These are phyloP conservation scores for Phytopythium litorale DNA, from an alignment of 352 stramenopile genomes.

Conservation along the genomic window DNA sequence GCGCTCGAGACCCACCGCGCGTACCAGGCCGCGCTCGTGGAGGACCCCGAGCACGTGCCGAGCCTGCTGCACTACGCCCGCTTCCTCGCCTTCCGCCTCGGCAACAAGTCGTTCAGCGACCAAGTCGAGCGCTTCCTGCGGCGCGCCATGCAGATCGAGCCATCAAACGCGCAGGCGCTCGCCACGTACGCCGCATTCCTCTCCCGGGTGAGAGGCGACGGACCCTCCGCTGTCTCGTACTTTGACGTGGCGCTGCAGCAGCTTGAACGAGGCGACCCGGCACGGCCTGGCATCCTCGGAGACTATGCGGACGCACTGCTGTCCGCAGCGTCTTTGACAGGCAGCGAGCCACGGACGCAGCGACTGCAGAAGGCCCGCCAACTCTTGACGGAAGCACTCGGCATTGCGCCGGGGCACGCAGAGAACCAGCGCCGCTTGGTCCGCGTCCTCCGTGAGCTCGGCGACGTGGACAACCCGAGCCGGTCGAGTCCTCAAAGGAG, in stretches of 20 bases:
- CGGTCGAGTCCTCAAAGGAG: too few species aligned
- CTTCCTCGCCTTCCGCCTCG: slow-evolving; percentile 21
- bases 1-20: slow-evolving; percentile 19
- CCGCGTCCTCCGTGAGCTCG: background rate
- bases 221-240: background rate
- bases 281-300: background rate
- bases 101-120: slow-evolving; percentile 13
- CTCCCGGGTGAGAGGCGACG: slow-evolving; percentile 14
- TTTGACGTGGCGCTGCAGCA: background rate
- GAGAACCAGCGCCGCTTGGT: background rate
- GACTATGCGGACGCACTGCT: background rate
- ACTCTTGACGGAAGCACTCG: background rate
- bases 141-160: slow-evolving; percentile 19
- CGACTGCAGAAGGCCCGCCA: background rate
- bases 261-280: background rate
- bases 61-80: slow-evolving; percentile 40
- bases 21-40: slow-evolving; percentile 28
- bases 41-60: slow-evolving; percentile 21
- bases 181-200: slow-evolving; percentile 34
- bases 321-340: background rate
- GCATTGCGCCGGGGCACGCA: background rate
- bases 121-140: slow-evolving; percentile 20
- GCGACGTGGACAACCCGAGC: too few species aligned
- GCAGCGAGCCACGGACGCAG: background rate
- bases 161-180: slow-evolving; percentile 16